phyloP scores from a whole-genome alignment of 495 filamentous ascomycete genomes.

The Aspergillus diversus region DNA sequence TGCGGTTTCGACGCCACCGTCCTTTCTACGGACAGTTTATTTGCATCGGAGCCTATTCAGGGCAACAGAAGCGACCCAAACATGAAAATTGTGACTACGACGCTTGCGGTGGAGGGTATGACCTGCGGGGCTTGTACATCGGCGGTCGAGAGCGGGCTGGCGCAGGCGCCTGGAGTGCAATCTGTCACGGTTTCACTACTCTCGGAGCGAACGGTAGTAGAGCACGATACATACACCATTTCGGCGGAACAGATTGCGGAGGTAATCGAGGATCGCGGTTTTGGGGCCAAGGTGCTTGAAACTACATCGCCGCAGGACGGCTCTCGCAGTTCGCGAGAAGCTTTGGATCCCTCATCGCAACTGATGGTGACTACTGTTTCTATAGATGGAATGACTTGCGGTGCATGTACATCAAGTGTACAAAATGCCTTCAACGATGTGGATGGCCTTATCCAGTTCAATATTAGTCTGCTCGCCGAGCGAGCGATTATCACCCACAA shows the following conservation, averaged over 20 bases:
- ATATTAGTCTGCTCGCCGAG: constrained; percentile 90
- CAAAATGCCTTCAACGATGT: constrained; percentile 80
- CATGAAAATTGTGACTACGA: constrained; percentile 65
- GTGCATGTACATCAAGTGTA: constrained; percentile 90
- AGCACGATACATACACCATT: constrained; percentile 72
- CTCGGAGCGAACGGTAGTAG: constrained; percentile 68
- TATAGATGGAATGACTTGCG: constrained; percentile 95
- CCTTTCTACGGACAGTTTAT: constrained; percentile 75
- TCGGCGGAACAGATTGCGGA: constrained; percentile 76
- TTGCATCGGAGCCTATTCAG: constrained; percentile 36
- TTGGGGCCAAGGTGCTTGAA: constrained; percentile 79
- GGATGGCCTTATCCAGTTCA: constrained; percentile 81
- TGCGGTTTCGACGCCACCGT: constrained; percentile 93
- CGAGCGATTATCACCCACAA: constrained; percentile 90
- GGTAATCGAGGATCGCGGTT: constrained; percentile 88
- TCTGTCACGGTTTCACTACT: constrained; percentile 87
- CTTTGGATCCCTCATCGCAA: constrained; percentile 43
- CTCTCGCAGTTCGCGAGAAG: constrained; percentile 26
- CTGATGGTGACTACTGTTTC: constrained; percentile 76
- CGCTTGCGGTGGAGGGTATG: constrained; percentile 92
- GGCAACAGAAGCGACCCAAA: constrained; percentile 29
- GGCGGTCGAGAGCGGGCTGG: constrained; percentile 82
- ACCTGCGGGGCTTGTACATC: constrained; percentile 95
- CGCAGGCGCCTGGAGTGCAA: constrained; percentile 69
- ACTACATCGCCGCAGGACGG: constrained; percentile 33